A percentile compares a stretch with the other conserved stretches of the same genome.
Conservation (phyloP, 2,329 filamentous ascomycete species). For the Ilyonectria destructans region DNA sequence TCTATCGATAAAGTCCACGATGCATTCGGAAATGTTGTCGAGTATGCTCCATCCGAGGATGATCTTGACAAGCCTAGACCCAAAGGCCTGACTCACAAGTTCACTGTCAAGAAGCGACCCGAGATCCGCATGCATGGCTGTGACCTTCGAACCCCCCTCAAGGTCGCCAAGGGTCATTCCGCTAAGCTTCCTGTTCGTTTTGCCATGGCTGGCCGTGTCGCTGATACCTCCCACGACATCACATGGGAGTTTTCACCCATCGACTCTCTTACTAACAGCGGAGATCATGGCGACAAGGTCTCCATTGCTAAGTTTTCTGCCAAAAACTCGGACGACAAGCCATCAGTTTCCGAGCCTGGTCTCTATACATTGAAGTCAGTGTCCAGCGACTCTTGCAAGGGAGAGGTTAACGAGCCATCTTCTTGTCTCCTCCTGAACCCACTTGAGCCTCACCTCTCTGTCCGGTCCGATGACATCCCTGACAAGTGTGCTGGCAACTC, state of each 20-base stretch:
- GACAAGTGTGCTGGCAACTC: constrained; percentile 97
- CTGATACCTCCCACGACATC: constrained; percentile 79
- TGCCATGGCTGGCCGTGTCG: constrained; percentile 70
- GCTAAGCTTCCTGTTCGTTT: constrained; percentile 82
- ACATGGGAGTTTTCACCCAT: constrained; percentile 88
- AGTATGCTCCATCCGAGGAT: constrained; percentile 78
- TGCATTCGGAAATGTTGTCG: constrained; percentile 88
- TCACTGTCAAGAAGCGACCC: constrained; percentile 90
- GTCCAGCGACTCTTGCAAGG: constrained; percentile 85
- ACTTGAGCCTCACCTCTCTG: constrained; percentile 83
- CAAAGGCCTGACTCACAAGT: constrained; percentile 80
- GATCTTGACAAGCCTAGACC: constrained; percentile 78
- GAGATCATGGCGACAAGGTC: constrained; percentile 77
- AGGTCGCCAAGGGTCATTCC: constrained; percentile 83
- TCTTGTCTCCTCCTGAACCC: constrained; percentile 96
- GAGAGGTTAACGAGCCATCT: constrained; percentile 92
- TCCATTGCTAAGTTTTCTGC: constrained; percentile 73
- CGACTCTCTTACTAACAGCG: constrained; percentile 77
- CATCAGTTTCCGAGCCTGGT: constrained; percentile 82
- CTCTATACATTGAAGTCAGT: constrained; percentile 90
- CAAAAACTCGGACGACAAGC: constrained; percentile 74
- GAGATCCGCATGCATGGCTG: constrained; percentile 81
- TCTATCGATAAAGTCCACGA: constrained; percentile 93
- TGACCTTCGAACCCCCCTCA: constrained; percentile 84
- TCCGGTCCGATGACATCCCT: constrained; percentile 86